phyloP scores from a whole-genome alignment of 2,329 filamentous ascomycete genomes.

The Zymoseptoria brevis region DNA sequence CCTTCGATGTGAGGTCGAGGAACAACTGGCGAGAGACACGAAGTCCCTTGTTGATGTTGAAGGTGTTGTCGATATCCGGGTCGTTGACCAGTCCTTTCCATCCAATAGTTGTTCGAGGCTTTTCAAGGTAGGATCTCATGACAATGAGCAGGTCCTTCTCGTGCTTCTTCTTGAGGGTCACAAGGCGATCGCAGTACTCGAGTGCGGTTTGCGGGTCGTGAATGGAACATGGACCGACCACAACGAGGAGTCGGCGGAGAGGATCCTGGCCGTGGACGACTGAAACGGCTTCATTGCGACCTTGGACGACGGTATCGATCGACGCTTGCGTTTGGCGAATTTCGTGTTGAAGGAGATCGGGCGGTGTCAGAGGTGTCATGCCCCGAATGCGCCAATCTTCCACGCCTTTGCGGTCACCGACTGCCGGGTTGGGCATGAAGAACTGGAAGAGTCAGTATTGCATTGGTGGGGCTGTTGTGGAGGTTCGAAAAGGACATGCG shows the following conservation, averaged over 20 bases:
- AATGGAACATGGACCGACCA: conserved; percentile 93
- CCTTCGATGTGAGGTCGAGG: conserved; percentile 79
- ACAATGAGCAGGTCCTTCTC: conserved; percentile 84
- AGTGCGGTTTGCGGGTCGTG: conserved; percentile 87
- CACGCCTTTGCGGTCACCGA: conserved; percentile 42
- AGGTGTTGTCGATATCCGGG: conserved; percentile 94
- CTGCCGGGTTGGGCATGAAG: conserved; percentile 43
- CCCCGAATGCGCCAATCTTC: conserved; percentile 57
- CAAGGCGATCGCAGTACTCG: conserved; percentile 81
- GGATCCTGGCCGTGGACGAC: conserved; percentile 54
- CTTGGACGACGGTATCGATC: conserved; percentile 49
- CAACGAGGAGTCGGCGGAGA: conserved; percentile 58
- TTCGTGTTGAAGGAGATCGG: conserved; percentile 91
- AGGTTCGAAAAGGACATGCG: background rate
- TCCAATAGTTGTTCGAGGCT: conserved; percentile 92
- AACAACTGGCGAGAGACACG: conserved; percentile 82
- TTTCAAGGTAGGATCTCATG: conserved; percentile 98
- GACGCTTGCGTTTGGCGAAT: conserved; percentile 53
- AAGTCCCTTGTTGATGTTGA: conserved; percentile 98
- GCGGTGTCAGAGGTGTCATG: conserved; percentile 63
- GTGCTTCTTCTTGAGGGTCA: conserved; percentile 79
- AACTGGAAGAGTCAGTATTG: conserved; percentile 32
- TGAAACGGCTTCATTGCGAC: conserved; percentile 52
- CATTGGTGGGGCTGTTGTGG: background rate
- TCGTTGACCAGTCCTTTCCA: conserved; percentile 99